phyloP scores from a whole-genome alignment of 768 basidiomycete species.

The Holtermanniella nyarrowii region DNA sequence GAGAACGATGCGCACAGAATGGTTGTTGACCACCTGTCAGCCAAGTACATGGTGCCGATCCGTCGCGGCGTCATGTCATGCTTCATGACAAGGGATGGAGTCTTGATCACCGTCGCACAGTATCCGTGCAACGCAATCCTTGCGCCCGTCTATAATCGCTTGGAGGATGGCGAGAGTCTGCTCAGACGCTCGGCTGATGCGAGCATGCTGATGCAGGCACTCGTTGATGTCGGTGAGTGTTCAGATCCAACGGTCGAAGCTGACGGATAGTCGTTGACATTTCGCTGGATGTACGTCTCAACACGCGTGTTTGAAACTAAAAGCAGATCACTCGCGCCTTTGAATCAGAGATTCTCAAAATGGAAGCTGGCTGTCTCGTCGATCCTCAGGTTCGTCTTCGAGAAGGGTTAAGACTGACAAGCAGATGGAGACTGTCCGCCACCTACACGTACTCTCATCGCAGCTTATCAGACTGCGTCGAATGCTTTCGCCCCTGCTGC shows the following conservation, averaged over 20 bases:
- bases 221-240: conserved; percentile 35
- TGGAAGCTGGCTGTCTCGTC: conserved; percentile 38
- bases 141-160: conserved; percentile 32
- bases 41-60: conserved; percentile 40
- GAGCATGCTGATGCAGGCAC: conserved; percentile 38
- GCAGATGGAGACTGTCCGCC: conserved; percentile 37
- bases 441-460: conserved; percentile 38
- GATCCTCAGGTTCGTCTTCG: conserved; percentile 27
- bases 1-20: conserved; percentile 31
- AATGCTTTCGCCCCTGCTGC: conserved; percentile 31
- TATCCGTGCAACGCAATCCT: conserved; percentile 25
- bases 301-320: background rate
- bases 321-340: conserved; percentile 35
- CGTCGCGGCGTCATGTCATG: conserved; percentile 31
- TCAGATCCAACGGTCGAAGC: background rate
- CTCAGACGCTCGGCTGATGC: conserved; percentile 35
- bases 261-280: conserved; percentile 30
- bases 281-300: conserved; percentile 24
- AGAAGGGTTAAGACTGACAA: no score
- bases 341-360: conserved; percentile 37
- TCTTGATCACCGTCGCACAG: conserved; percentile 30
- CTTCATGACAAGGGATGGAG: conserved; percentile 40
- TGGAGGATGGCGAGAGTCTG: conserved; percentile 34
- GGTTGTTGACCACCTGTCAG: conserved; percentile 34
- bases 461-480: conserved; percentile 38